A percentile compares a stretch with the other conserved stretches of the same genome.
phyloP scores from a whole-genome alignment of 495 filamentous ascomycete species.

The Neurospora intermedia region DNA sequence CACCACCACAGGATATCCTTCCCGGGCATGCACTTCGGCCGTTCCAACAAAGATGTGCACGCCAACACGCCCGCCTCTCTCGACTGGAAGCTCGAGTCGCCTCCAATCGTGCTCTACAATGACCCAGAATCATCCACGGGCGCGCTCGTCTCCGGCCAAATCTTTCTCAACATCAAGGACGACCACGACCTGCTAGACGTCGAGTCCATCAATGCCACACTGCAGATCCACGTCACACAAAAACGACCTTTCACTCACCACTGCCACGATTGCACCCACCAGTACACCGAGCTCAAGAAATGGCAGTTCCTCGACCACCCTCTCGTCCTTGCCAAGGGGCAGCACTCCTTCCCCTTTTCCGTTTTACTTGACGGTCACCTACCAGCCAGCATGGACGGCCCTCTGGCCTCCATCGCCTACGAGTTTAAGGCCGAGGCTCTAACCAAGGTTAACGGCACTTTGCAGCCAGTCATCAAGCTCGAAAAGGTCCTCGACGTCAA shows the following conservation, averaged over 20 bases:
- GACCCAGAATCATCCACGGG: constrained; percentile 65
- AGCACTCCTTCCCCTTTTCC: constrained; percentile 84
- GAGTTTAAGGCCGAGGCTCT: constrained; percentile 64
- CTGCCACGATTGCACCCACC: constrained; percentile 64
- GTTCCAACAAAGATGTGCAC: constrained; percentile 33
- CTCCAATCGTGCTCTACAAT: constrained; percentile 78
- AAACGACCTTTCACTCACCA: constrained; percentile 69
- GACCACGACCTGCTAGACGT: constrained; percentile 44
- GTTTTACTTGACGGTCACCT: constrained; percentile 78
- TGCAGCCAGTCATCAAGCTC: constrained; percentile 40
- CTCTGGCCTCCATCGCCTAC: constrained; percentile 68
- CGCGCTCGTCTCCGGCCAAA: constrained; percentile 76
- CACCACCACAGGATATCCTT: constrained; percentile 39
- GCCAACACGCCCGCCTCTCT: constrained; percentile 42
- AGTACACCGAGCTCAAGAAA: constrained; percentile 57
- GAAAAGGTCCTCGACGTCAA: constrained; percentile 55
- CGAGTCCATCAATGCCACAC: constrained; percentile 55
- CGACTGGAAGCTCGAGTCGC: constrained; percentile 75
- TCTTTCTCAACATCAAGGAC: constrained; percentile 61
- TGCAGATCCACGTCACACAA: constrained; percentile 55
- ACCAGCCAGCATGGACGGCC: constrained; percentile 67
- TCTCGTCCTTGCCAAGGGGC: constrained; percentile 47
- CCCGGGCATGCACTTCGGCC: constrained; percentile 35
- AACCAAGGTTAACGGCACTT: constrained; percentile 36
- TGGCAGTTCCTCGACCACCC: constrained; percentile 71